Percentiles rank a stretch among this genome's conserved stretches.
Evolutionary conservation across 179 eudicot species (phyloP).

Genomic region (Spergularia azorica): DNA sequence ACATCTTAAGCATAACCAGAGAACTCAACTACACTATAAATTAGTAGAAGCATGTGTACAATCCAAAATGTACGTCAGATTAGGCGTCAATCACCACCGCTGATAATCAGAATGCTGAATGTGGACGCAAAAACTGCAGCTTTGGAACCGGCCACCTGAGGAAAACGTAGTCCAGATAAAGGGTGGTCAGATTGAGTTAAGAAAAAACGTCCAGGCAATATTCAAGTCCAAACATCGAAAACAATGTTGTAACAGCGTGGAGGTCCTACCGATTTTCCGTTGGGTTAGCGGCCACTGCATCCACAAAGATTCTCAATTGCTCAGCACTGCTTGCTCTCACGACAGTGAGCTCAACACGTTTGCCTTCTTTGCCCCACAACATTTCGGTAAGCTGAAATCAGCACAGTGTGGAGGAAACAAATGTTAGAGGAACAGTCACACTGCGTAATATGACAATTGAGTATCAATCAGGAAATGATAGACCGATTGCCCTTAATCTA

Average conservation of each 20-base stretch:
- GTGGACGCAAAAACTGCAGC: neutral
- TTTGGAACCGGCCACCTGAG: constrained; percentile 20
- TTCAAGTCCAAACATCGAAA: neutral
- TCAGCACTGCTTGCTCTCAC: neutral
- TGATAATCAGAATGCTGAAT: neutral
- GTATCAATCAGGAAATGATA: too few species aligned
- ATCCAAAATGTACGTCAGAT: too few species aligned
- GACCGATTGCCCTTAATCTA: too few species aligned
- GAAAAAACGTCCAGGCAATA: neutral
- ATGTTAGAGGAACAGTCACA: too few species aligned
- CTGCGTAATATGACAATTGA: too few species aligned
- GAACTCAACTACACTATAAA: too few species aligned
- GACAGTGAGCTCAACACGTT: constrained; percentile 1
- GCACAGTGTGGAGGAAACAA: neutral
- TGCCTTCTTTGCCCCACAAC: constrained; percentile 13
- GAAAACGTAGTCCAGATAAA: neutral
- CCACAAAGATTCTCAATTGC: constrained; percentile 1
- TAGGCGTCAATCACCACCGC: too few species aligned
- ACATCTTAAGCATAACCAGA: too few species aligned
- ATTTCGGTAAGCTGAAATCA: constrained; percentile 16
- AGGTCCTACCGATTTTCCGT: constrained; percentile 1
- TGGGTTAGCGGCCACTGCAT: constrained; percentile 11
- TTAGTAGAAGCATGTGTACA: too few species aligned
- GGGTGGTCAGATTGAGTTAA: neutral
- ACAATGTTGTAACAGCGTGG: neutral